Percentiles rank a stretch among this genome's conserved stretches.
phyloP scores from a whole-genome alignment of 805 yeast genomes.

The Candida quercuum region DNA sequence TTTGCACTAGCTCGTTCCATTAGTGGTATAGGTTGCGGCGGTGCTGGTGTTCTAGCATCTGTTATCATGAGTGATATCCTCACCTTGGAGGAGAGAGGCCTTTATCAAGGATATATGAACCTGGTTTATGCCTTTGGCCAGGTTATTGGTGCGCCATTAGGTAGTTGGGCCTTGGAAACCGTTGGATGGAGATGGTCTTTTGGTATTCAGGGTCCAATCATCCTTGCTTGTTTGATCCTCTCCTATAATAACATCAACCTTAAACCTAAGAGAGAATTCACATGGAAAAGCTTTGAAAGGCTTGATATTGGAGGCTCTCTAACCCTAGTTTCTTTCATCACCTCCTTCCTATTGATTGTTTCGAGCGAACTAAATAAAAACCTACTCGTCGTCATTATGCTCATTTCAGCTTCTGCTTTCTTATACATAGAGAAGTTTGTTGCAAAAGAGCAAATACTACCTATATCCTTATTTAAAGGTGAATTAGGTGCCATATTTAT shows the following conservation, averaged over 20 bases:
- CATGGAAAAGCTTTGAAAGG: conserved; percentile 23
- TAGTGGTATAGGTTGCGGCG: conserved; percentile 55
- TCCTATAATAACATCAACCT: conserved; percentile 11
- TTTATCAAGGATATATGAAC: conserved; percentile 40
- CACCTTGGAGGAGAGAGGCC: conserved; percentile 45
- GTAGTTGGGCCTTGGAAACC: conserved; percentile 27
- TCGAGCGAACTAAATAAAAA: conserved; percentile 15
- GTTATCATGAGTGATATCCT: conserved; percentile 50
- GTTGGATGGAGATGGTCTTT: conserved; percentile 40
- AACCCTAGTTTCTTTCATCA: conserved; percentile 25
- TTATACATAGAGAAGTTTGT: conserved; percentile 29
- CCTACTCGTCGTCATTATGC: conserved; percentile 3
- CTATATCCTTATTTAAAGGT: conserved; percentile 32
- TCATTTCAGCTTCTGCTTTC: conserved; percentile 17
- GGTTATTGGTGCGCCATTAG: conserved; percentile 35
- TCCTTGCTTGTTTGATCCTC: conserved; percentile 20
- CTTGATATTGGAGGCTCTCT: conserved; percentile 36
- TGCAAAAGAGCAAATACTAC: conserved; percentile 32
- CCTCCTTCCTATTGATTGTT: conserved; percentile 27
- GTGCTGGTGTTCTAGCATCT: conserved; percentile 43
- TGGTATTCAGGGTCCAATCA: conserved; percentile 32
- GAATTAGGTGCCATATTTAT: conserved; percentile 29
- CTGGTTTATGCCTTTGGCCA: conserved; percentile 33
- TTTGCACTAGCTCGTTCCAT: conserved; percentile 43
- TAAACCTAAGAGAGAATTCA: conserved; percentile 10